These are phyloP conservation scores for Solanum appendiculatum DNA, from an alignment of 257 asterid species.

Conservation along the genomic window DNA sequence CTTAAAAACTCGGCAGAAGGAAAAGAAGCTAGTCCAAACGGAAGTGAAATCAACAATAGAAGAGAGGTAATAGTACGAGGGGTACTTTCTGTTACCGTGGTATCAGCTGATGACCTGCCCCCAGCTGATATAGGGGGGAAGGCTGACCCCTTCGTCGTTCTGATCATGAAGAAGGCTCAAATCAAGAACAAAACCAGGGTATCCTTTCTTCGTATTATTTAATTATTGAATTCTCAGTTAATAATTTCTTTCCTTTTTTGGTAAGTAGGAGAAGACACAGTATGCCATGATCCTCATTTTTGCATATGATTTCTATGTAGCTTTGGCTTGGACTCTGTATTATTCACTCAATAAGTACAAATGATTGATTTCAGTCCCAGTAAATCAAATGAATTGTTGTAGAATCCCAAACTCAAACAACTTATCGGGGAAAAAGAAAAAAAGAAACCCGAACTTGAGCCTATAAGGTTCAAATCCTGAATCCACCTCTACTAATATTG, in stretches of 20 bases:
- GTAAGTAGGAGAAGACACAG: not conserved
- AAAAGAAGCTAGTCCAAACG: slow-evolving; percentile 17
- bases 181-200: slow-evolving; percentile 79
- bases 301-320: not conserved
- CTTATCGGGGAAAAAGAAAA: not conserved
- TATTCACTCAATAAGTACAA: not conserved
- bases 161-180: slow-evolving; percentile 68
- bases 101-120: slow-evolving; percentile 79
- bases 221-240: not conserved
- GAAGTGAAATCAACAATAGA: slow-evolving; percentile 16
- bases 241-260: not conserved
- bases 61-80: slow-evolving; percentile 64
- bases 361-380: not conserved
- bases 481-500: not conserved
- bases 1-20: slow-evolving; percentile 36
- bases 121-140: slow-evolving; percentile 67
- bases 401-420: not conserved
- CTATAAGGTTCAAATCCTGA: not conserved
- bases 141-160: slow-evolving; percentile 84
- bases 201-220: not conserved
- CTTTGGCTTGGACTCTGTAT: not conserved
- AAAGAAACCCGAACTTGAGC: not conserved
- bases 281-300: not conserved
- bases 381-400: not conserved
- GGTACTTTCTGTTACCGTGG: slow-evolving; percentile 77